Evolutionary conservation across 352 stramenopile species (phyloP).

Genomic region (Phytophthora cactorum): DNA sequence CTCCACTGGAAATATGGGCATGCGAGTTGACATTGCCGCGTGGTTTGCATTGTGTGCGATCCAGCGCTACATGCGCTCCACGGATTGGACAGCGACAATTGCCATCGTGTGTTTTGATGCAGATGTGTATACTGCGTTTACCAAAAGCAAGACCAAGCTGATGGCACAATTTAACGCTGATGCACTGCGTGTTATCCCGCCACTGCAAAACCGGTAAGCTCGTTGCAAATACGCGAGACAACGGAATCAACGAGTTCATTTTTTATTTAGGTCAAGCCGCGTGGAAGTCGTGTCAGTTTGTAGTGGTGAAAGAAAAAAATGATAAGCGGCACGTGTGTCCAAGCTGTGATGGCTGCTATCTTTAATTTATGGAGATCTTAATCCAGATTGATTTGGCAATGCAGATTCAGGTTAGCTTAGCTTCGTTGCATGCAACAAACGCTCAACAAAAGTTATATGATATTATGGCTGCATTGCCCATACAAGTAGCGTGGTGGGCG

Average conservation of each 20-base stretch:
- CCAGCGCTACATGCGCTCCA: slow-evolving; percentile 54
- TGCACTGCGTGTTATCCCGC: slow-evolving; percentile 20
- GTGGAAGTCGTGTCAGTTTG: slow-evolving; percentile 20
- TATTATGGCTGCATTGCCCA: no score
- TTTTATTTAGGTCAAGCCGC: slow-evolving; percentile 36
- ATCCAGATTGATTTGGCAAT: background rate
- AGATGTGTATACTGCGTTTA: slow-evolving; percentile 48
- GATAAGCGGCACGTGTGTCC: background rate
- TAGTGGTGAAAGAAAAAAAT: slow-evolving; percentile 15
- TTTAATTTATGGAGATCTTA: slow-evolving; percentile 8
- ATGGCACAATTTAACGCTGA: slow-evolving; percentile 31
- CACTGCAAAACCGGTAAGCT: slow-evolving; percentile 16
- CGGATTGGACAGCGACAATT: slow-evolving; percentile 52
- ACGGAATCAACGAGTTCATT: background rate
- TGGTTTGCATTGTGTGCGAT: slow-evolving; percentile 56
- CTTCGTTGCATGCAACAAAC: no score
- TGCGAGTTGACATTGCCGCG: slow-evolving; percentile 44
- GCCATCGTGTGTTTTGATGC: slow-evolving; percentile 62
- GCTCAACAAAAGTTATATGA: no score
- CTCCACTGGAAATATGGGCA: slow-evolving; percentile 64
- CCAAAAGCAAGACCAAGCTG: slow-evolving; percentile 30
- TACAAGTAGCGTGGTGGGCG: no score
- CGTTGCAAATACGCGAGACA: background rate
- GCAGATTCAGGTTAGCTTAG: no score
- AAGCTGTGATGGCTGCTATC: slow-evolving; percentile 6